Percentiles rank a stretch among this genome's conserved stretches.
Evolutionary conservation across 495 filamentous ascomycete genomes (phyloP).

Genomic region (Talaromyces liani): DNA sequence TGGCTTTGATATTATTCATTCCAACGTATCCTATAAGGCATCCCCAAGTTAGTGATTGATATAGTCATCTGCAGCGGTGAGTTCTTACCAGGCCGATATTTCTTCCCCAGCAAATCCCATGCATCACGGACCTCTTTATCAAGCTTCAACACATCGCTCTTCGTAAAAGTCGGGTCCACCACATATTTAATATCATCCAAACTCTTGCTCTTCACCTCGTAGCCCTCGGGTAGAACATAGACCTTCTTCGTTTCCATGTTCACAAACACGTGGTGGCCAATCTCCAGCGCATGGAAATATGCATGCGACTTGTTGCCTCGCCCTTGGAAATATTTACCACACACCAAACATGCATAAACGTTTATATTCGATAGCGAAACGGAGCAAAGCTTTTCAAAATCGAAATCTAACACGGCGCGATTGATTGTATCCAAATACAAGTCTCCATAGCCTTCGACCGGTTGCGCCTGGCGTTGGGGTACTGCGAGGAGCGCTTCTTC

Average conservation of each 20-base stretch:
- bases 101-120: slow-evolving; percentile 71
- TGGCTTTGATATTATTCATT: slow-evolving; percentile 99
- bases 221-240: slow-evolving; percentile 93
- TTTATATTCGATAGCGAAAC: slow-evolving; percentile 95
- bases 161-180: slow-evolving; percentile 81
- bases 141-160: slow-evolving; percentile 67
- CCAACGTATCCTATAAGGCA: slow-evolving; percentile 69
- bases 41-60: not conserved
- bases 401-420: slow-evolving; percentile 79
- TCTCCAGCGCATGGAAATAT: slow-evolving; percentile 95
- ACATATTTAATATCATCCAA: slow-evolving; percentile 99
- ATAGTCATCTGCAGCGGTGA: not conserved
- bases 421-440: slow-evolving; percentile 98
- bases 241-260: slow-evolving; percentile 94
- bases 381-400: slow-evolving; percentile 98
- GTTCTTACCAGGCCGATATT: slow-evolving; percentile 68
- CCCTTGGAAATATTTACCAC: slow-evolving; percentile 96
- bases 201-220: slow-evolving; percentile 91
- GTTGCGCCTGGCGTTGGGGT: slow-evolving; percentile 60
- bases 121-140: slow-evolving; percentile 69
- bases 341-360: slow-evolving; percentile 95
- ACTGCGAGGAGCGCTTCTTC: slow-evolving; percentile 35
- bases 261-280: slow-evolving; percentile 93
- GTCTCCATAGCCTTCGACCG: slow-evolving; percentile 84
- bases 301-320: slow-evolving; percentile 90